A percentile compares a stretch with the other conserved stretches of the same genome.
phyloP scores from a whole-genome alignment of 2,329 filamentous ascomycete genomes.

The Colletotrichum sidae region DNA sequence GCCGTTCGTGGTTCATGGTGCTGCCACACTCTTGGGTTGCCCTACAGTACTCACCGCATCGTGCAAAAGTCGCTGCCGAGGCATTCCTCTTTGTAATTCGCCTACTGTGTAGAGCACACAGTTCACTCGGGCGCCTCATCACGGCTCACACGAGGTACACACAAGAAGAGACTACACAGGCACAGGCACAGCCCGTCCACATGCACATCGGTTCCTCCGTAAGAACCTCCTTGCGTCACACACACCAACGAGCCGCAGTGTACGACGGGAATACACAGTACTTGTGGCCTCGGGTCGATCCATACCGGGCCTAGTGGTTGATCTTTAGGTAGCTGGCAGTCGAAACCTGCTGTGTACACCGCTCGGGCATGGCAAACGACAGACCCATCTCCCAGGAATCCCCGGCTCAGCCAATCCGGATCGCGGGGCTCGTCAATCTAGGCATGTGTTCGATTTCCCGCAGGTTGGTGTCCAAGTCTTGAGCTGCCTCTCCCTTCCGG shows the following conservation, averaged over 20 bases:
- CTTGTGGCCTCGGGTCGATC: conserved; percentile 23
- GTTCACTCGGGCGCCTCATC: too few relatives aligned
- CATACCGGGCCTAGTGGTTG: conserved; percentile 8
- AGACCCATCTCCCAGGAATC: conserved; percentile 16
- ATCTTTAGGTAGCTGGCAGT: neutral
- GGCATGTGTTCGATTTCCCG: conserved; percentile 24
- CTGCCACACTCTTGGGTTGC: neutral
- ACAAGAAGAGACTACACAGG: neutral
- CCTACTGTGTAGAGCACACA: neutral
- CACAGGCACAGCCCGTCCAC: conserved; percentile 2
- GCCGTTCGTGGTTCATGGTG: too few relatives aligned
- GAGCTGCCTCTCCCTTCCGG: conserved; percentile 6
- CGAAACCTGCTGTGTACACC: conserved; percentile 19
- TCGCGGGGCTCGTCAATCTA: conserved; percentile 18
- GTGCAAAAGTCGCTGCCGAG: neutral
- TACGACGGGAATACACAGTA: too few relatives aligned
- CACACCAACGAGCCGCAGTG: conserved; percentile 8
- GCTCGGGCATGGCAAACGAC: conserved; percentile 17
- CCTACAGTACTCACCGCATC: neutral
- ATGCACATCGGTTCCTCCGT: conserved; percentile 8
- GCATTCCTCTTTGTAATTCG: conserved; percentile 7
- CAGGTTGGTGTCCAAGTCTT: conserved; percentile 8
- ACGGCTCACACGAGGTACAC: too few relatives aligned
- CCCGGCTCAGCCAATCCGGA: conserved; percentile 21
- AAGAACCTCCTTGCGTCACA: conserved; percentile 29